Evolutionary conservation across 257 asterid genomes (phyloP), one percentile per base, ranked within the genome.

Genomic region (Jasminum sambac): DNA sequence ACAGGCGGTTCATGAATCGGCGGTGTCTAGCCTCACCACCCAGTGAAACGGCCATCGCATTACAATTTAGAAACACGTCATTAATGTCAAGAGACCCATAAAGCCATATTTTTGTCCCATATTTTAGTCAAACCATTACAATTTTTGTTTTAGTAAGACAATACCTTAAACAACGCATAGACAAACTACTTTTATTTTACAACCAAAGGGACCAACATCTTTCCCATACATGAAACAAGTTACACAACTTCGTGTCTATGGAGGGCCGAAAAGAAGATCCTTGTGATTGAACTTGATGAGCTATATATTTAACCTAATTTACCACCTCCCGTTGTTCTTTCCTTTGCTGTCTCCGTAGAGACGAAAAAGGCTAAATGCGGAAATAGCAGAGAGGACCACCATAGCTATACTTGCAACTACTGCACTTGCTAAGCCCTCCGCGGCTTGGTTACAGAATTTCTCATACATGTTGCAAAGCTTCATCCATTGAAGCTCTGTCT

Each of bases 401-500:
- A 80, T 71, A 11, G 86, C 81, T 12, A 94, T 77, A 66, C 89
- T 72, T 62, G 69, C 95, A 4, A 91, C 57, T 17, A 86, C 34
- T 11, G 97, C 79, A 74, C 90, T 76, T n/a, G 91, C 96, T 14
- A 94, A 63, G 36, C 99, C 98, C 67, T 89, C 93, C n/a, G 91
- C 97, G 4, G 74, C 84, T 78, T 83, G 94, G 85, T 93, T 93
- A 79, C 98, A 93, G 79, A 83, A 93, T 57, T 85, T 93, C 5
- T 83, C 89, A 30, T 84, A 93, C 83, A 90, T 62, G 6, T 74
- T 69, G 72, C 97, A 93, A 14, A 87, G 74, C 76, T 87, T 84
- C 95, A 93, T 93, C 98, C 98, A 93, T 63, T 93, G 97, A 66
- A 93, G 79, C 36, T 90, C 91, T 4, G 82, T 41, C 75, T 93